Base-by-base conservation (phyloP, 441 rosid genomes). In the Gossypium aridum region DNA sequence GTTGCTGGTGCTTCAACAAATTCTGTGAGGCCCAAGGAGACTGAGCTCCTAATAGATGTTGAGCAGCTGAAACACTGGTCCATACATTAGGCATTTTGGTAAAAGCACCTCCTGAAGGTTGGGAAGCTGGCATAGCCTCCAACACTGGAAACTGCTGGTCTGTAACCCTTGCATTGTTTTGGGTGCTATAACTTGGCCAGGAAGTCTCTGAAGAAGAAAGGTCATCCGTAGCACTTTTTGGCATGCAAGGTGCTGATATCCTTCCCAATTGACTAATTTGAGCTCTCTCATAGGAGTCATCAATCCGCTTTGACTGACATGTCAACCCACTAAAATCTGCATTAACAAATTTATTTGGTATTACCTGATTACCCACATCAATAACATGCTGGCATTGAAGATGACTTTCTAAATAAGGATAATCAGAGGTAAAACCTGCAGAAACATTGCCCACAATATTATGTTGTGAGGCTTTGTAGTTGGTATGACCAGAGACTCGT, bases 101-200 rank as follows among this genome's bases (percentile, higher is more conserved):
- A 77, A 82, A 73, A 39, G 75, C 83, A 67, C 64, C 77, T 55
- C 74, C 67, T 78, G 72, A 70, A 67, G 77, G 73, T 73, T 83
- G 89, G 70, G 82, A 75, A 76, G 85, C 78, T 51, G 84, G 63
- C 76, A 79, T 76, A 62, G 86, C 84, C 73, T 86, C 92, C 76
- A 80, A 72, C 77, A 83, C 81, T 5, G 88, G 80, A 73, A 86
- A 93, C 25, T 84, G 86, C 63, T 79, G 90, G 49, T 74, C 75
- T 66, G 83, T 71, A 79, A 70, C 79, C 72, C 62, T 78, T 73
- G 75, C 83, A 39, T 55, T 59, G 68, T 76, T 87, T 73, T 77
- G 81, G 77, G 61, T 66, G 62, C 74, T 63, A 28, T 57, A 60
- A 73, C 75, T 77, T 14, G 62, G 77, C 75, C 76, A 79, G 23